phyloP scores from a whole-genome alignment of 2,329 filamentous ascomycete genomes.

The Zymoseptoria ardabiliae region DNA sequence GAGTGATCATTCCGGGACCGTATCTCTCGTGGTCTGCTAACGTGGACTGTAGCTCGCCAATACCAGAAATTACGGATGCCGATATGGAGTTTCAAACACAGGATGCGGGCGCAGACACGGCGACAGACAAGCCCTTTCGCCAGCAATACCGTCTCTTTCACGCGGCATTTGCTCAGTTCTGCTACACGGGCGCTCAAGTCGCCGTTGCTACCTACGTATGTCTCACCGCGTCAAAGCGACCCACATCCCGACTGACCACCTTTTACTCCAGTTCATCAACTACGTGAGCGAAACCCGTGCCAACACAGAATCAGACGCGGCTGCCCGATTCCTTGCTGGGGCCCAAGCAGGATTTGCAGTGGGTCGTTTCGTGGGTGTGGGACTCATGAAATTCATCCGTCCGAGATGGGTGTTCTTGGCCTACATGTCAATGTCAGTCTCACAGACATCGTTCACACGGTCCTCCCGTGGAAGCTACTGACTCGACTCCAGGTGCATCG shows the following conservation, averaged over 20 bases:
- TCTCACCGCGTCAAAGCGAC: background rate
- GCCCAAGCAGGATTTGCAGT: slow-evolving; percentile 66
- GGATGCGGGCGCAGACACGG: slow-evolving; percentile 20
- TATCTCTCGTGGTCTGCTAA: background rate
- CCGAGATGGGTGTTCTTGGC: slow-evolving; percentile 64
- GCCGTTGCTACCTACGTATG: slow-evolving; percentile 30
- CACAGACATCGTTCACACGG: background rate
- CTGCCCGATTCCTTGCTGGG: slow-evolving; percentile 63
- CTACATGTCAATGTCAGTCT: slow-evolving; percentile 47
- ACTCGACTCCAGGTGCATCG: slow-evolving; percentile 35
- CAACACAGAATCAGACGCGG: slow-evolving; percentile 47
- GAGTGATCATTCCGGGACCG: background rate
- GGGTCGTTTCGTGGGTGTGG: slow-evolving; percentile 62
- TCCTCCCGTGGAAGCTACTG: background rate
- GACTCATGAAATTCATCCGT: slow-evolving; percentile 59
- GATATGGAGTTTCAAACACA: slow-evolving; percentile 51
- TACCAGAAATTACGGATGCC: slow-evolving; percentile 52
- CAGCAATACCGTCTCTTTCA: slow-evolving; percentile 68
- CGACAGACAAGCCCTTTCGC: slow-evolving; percentile 43
- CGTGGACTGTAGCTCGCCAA: slow-evolving; percentile 30
- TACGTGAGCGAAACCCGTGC: slow-evolving; percentile 50
- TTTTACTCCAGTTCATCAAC: slow-evolving; percentile 61
- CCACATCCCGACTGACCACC: slow-evolving; percentile 20
- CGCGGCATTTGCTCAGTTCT: slow-evolving; percentile 68
- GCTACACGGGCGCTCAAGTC: slow-evolving; percentile 69